Evolutionary conservation across 2,329 filamentous ascomycete genomes (phyloP).

Genomic region (Penicillium polonicum): DNA sequence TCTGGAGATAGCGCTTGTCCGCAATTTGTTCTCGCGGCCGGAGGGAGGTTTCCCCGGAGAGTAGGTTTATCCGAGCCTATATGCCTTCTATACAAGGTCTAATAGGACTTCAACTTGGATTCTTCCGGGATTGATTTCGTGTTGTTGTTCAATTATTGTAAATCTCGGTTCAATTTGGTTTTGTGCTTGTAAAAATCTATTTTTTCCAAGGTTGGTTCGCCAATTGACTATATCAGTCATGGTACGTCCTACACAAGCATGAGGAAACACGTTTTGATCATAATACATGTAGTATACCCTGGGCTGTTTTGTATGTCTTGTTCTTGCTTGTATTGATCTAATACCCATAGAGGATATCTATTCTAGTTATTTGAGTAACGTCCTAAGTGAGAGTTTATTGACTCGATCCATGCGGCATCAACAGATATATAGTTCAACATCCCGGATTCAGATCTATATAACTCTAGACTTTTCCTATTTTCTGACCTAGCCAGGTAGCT

Average conservation of each 20-base stretch:
- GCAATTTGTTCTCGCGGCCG: slow-evolving; percentile 25
- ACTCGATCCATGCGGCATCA: not conserved
- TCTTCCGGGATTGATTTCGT: not conserved
- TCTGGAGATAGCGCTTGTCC: slow-evolving; percentile 18
- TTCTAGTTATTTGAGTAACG: not conserved
- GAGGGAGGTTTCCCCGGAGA: slow-evolving; percentile 22
- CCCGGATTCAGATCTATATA: not conserved
- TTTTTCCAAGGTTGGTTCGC: not conserved
- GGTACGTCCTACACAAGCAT: not conserved
- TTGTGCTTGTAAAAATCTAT: too few relatives aligned
- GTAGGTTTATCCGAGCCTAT: slow-evolving; percentile 16
- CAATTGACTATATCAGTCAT: not conserved
- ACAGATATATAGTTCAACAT: not conserved
- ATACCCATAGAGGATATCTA: not conserved
- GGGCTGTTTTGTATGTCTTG: not conserved
- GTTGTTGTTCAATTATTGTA: not conserved
- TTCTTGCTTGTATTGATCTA: not conserved
- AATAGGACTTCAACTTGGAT: not conserved
- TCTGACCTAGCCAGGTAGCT: accelerated
- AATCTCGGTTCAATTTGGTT: not conserved
- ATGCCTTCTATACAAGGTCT: not conserved
- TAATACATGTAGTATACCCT: not conserved
- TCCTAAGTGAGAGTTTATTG: not conserved
- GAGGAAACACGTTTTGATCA: not conserved
- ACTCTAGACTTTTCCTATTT: not conserved